Evolutionary conservation across 345 rosid species (phyloP).

Genomic region (Lumnitzera racemosa): DNA sequence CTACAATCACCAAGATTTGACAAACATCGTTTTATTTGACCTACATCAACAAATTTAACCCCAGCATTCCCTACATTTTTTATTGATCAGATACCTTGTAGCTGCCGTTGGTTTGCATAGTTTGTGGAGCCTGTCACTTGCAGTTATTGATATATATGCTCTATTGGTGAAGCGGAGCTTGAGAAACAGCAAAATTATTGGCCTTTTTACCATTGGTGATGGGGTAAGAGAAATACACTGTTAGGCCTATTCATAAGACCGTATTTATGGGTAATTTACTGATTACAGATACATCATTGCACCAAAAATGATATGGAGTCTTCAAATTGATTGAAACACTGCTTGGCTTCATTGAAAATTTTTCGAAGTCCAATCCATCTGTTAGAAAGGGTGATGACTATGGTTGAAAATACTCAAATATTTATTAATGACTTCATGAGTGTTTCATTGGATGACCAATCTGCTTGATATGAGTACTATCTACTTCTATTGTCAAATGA

Average conservation of each 20-base stretch:
- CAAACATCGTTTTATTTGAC: not conserved
- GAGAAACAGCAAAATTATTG: slow-evolving; percentile 30
- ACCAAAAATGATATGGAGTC: too few species aligned
- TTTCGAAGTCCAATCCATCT: too few species aligned
- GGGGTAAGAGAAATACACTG: slow-evolving; percentile 44
- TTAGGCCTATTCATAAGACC: not conserved
- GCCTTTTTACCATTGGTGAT: slow-evolving; percentile 63
- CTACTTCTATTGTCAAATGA: too few species aligned
- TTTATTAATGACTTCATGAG: too few species aligned
- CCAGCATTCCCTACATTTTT: slow-evolving; percentile 4
- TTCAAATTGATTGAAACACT: too few species aligned
- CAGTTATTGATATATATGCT: slow-evolving; percentile 54
- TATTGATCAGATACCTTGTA: slow-evolving; percentile 53
- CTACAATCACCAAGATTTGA: not conserved
- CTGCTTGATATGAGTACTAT: too few species aligned
- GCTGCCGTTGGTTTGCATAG: slow-evolving; percentile 64
- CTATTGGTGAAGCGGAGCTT: slow-evolving; percentile 63
- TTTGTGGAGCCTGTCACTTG: slow-evolving; percentile 68
- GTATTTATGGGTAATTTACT: not conserved
- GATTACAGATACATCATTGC: not conserved
- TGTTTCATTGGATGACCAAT: too few species aligned
- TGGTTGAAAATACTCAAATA: too few species aligned
- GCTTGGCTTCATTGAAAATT: too few species aligned
- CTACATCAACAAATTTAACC: not conserved
- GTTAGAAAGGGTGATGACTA: too few species aligned